These are phyloP conservation scores for Auricularia auricula-judae DNA, from an alignment of 768 basidiomycete genomes.

Conservation along the genomic window DNA sequence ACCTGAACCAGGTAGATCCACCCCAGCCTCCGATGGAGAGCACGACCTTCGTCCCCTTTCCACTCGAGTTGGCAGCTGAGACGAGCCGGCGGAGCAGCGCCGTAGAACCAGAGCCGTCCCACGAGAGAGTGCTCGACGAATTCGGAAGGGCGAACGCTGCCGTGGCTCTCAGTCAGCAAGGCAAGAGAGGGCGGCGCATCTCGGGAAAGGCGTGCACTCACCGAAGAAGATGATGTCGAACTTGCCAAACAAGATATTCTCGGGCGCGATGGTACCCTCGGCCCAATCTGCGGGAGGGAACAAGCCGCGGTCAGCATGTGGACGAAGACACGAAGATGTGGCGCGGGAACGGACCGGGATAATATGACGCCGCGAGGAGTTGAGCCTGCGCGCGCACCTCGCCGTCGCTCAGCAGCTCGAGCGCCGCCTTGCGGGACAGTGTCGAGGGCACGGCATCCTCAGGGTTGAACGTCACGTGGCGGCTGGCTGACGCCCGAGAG, in stretches of 20 bases:
- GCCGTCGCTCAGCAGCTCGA: conserved; percentile 12
- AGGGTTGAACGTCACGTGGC: conserved; percentile 21
- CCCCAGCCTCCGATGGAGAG: conserved; percentile 68
- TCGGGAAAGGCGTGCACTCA: conserved; percentile 16
- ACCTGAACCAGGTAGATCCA: conserved; percentile 54
- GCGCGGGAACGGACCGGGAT: conserved; percentile 16
- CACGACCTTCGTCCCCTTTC: conserved; percentile 51
- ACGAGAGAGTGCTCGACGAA: conserved; percentile 39
- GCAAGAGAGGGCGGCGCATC: conserved; percentile 2
- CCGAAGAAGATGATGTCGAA: conserved; percentile 62
- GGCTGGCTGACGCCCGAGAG: conserved; percentile 9
- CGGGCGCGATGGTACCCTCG: conserved; percentile 36
- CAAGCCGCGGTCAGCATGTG: not conserved
- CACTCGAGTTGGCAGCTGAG: conserved; percentile 40
- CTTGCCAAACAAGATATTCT: conserved; percentile 47
- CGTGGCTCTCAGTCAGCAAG: conserved; percentile 6
- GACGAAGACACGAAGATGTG: not conserved
- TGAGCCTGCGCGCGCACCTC: conserved; percentile 16
- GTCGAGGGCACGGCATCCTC: conserved; percentile 40
- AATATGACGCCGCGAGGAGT: conserved; percentile 34
- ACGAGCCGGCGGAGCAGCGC: conserved; percentile 48
- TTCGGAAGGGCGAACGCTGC: conserved; percentile 65
- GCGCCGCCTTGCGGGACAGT: conserved; percentile 27
- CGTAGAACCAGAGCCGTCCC: conserved; percentile 36
- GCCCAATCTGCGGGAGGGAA: conserved; percentile 36